Evolutionary conservation across 192 early-diverging fungal genomes (phyloP), one percentile per base, ranked within the genome.

Genomic region (Backusella psychrophila): DNA sequence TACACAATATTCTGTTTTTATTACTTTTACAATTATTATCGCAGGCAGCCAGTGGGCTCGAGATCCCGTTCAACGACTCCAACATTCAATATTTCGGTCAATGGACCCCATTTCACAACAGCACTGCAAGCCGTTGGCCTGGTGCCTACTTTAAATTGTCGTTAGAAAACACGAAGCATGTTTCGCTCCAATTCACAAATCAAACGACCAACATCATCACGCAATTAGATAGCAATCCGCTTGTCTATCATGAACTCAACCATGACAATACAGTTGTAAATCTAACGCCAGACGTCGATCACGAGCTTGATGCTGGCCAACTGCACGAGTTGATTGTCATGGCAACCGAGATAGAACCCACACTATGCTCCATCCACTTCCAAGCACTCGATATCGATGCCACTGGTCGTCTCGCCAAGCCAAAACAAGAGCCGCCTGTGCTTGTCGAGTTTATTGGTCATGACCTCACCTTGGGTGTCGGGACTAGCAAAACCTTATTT

Each of bases 371-470:
- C 14, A 59, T 70, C 6, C 38, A 39, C n/a, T 38, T 69, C 5
- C 14, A 42, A 23, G 52, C 44, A 0, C 29, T 63, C 14, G 17
- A 59, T 23, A 14, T 66, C 1, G 75, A 49, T n/a, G 52, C 23
- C 3, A 17, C 68, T 0, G 66, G 34, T 0, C 46, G 19, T 49
- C 46, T 49, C 3, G 17, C n/a, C 0, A 19, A 49, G 46, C 19
- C 46, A 4, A 49, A 49, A 1, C 17, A 49, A 49, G 46, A n/a
- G n/a, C 33, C 33, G 12, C 29, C 66, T 2, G 23, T 69, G 29
- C n/a, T 76, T n/a, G 65, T 80, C 0, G 78, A 80, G 41, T 80
- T 80, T 42, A 59, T 80, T 14, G 78, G 78, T 1, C 74, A 80
- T 65, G 74, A 75, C 35, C 70, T 75, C 17, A 75, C 70, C 3